phyloP scores from a whole-genome alignment of 768 basidiomycete genomes.

The Phaeotremella skinneri region DNA sequence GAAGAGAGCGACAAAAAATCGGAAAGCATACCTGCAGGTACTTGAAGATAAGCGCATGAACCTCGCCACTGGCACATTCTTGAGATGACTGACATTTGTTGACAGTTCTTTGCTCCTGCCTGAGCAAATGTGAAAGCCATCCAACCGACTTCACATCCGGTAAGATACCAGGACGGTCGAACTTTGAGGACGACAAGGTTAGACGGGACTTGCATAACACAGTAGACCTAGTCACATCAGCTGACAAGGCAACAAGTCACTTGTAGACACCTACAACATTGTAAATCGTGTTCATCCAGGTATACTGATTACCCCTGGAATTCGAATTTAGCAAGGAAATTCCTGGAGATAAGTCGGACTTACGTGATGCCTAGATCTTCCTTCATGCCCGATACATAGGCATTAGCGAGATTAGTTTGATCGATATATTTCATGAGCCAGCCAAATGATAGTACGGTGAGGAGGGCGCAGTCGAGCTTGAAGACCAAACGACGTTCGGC shows the following conservation, averaged over 20 bases:
- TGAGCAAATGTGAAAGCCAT: constrained; percentile 28
- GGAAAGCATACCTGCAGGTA: constrained; percentile 25
- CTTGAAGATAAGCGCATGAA: too few relatives aligned
- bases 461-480: constrained; percentile 30
- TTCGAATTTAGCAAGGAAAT: too few relatives aligned
- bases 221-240: constrained; percentile 1
- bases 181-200: constrained; percentile 22
- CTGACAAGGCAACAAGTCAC: background rate
- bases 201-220: constrained; percentile 22
- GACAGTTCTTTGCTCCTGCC: constrained; percentile 18
- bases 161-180: constrained; percentile 10
- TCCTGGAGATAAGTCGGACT: too few relatives aligned
- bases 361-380: constrained; percentile 6
- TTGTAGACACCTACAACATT: background rate
- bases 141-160: constrained; percentile 22
- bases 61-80: too few relatives aligned
- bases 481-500: constrained; percentile 29
- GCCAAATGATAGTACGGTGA: constrained; percentile 25
- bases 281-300: constrained; percentile 9
- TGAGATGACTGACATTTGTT: constrained; percentile 23
- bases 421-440: constrained; percentile 29
- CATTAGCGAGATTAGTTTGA: constrained; percentile 19
- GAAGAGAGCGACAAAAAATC: constrained; percentile 23
- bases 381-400: constrained; percentile 9
- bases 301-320: constrained; percentile 13